These are phyloP conservation scores for Eucalyptus viminalis DNA, from an alignment of 345 rosid species.

Conservation along the genomic window DNA sequence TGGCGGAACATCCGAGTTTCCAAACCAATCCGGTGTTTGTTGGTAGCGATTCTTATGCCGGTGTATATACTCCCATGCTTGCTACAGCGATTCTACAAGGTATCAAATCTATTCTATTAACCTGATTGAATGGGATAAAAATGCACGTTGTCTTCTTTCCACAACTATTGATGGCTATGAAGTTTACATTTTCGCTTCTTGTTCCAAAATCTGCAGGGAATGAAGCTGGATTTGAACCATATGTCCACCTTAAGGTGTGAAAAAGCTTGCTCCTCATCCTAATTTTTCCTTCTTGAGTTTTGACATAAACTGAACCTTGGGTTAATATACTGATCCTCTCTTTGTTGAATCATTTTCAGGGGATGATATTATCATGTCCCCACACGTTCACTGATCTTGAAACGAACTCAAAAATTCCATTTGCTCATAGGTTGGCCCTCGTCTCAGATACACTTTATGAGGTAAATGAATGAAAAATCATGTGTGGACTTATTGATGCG, in stretches of 20 bases:
- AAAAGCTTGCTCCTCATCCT: not conserved
- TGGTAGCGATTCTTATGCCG: conserved; percentile 13
- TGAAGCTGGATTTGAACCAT: not conserved
- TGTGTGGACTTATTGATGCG: not conserved
- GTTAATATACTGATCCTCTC: not conserved
- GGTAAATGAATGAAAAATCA: not conserved
- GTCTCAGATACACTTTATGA: not conserved
- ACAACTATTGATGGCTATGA: not conserved
- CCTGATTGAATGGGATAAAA: not conserved
- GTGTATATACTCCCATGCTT: conserved; percentile 2
- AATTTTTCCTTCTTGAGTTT: not conserved
- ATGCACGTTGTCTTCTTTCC: not conserved
- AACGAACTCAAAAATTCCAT: not conserved
- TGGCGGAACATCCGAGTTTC: conserved; percentile 1
- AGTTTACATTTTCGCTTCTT: not conserved
- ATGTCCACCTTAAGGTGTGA: not conserved
- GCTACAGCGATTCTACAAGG: conserved; percentile 1
- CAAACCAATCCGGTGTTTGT: conserved; percentile 1
- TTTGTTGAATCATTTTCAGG: not conserved
- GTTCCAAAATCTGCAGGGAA: not conserved
- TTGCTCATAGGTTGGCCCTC: not conserved
- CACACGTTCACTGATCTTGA: not conserved
- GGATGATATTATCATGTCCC: not conserved
- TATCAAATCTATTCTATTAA: not conserved
- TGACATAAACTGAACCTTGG: not conserved